Evolutionary conservation across 176 grass and related monocot species (phyloP), one percentile per base, ranked within the genome.

Genomic region (Themeda triandra): DNA sequence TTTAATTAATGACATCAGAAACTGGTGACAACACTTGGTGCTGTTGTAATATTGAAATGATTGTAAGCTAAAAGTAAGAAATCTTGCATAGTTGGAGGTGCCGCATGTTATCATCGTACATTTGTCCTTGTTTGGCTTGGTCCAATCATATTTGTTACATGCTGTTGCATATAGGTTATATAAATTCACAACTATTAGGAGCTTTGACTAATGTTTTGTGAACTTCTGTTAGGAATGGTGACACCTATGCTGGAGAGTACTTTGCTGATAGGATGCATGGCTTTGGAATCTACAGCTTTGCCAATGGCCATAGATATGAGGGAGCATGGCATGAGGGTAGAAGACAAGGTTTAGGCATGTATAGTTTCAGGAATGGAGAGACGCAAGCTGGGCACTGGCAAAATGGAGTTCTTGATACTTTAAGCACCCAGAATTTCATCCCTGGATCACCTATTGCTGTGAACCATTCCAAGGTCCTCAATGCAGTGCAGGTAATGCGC

Each of bases 211-310:
- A 90, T 33, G 27, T 83, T 84, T 67, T 78, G 40, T 68, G 21
- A 87, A 74, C 58, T 80, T 25, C 39, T 92, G 31, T 83, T 54
- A 85, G 96, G 89, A 99, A 99, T 89, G 96, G 96, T 27, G 96
- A 99, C 60, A 92, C 86, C 49, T 99, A 92, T 56, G 89, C 97
- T 32, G 97, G 97, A 66, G 97, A 99, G 73, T 99, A 99, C 86
- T 96, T 99, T 82, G 93, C 91, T 74, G 97, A 99, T 83, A 92
- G 92, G 73, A 99, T 99, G 97, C 97, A 99, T 2, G 97, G 97
- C 56, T 99, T 99, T 60, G 97, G 97, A 41, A 88, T 96, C 21
- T 99, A 99, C 82, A 94, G 85, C 82, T 99, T 99, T 92, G 97
- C 92, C 70, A 96, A 99, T 82, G 97, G 97, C 1, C 97, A 99